A percentile compares a stretch with the other conserved stretches of the same genome.
phyloP scores from a whole-genome alignment of 2,329 filamentous ascomycete species.

The Talaromyces marneffei region DNA sequence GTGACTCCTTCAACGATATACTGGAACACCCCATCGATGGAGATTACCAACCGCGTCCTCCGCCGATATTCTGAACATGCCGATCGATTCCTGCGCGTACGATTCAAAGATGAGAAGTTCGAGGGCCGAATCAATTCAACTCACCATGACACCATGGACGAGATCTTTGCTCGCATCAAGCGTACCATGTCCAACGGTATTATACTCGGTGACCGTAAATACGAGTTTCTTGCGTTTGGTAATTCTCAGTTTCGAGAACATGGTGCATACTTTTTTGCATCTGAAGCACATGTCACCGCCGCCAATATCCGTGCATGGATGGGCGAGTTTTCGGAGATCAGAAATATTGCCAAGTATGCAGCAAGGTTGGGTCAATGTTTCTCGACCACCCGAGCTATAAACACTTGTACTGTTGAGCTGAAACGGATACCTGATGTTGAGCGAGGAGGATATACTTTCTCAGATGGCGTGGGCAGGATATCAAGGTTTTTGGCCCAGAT shows the following conservation, averaged over 20 bases:
- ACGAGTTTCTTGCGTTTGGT: conserved; percentile 87
- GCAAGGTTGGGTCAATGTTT: conserved; percentile 92
- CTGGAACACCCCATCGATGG: conserved; percentile 69
- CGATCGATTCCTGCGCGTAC: conserved; percentile 81
- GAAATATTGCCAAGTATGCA: conserved; percentile 79
- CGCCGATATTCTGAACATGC: conserved; percentile 62
- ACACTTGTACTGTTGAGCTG: conserved; percentile 54
- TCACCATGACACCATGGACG: conserved; percentile 54
- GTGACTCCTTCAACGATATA: conserved; percentile 81
- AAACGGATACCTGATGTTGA: conserved; percentile 64
- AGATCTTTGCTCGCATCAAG: conserved; percentile 68
- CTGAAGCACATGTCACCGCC: conserved; percentile 60
- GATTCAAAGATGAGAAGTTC: conserved; percentile 76
- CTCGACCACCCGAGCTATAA: conserved; percentile 77
- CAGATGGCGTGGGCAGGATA: conserved; percentile 91
- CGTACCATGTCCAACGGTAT: conserved; percentile 72
- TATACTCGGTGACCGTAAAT: conserved; percentile 70
- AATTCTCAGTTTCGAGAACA: conserved; percentile 93
- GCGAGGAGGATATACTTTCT: conserved; percentile 66
- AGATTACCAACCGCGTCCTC: conserved; percentile 82
- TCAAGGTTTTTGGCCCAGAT: conserved; percentile 69
- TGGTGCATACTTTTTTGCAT: conserved; percentile 87
- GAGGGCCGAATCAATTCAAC: conserved; percentile 57
- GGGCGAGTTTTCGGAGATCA: conserved; percentile 77
- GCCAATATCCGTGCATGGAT: conserved; percentile 77